These are phyloP conservation scores for Dionaea muscipula DNA, from an alignment of 179 eudicot genomes.

Conservation along the genomic window DNA sequence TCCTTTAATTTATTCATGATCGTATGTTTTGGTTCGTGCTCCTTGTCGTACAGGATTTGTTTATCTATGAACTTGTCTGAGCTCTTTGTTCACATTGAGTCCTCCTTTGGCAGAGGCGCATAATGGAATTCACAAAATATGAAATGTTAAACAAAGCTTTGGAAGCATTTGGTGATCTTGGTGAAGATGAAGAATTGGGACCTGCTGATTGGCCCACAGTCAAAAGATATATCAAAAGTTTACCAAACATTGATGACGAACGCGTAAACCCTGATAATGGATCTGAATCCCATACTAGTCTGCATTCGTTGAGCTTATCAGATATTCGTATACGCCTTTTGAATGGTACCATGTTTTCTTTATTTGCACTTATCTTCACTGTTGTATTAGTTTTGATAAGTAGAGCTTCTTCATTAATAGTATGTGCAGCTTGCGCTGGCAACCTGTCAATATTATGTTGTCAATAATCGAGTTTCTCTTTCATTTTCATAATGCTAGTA, in stretches of 20 bases:
- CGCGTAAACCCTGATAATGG: conserved; percentile 52
- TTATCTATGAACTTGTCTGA: background rate
- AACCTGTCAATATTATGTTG: no score
- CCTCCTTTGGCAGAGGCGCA: conserved; percentile 49
- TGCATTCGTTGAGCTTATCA: conserved; percentile 45
- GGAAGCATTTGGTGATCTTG: conserved; percentile 80
- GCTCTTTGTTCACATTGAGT: background rate
- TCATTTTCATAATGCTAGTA: no score
- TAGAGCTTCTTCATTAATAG: no score
- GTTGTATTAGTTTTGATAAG: background rate
- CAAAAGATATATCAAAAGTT: conserved; percentile 55
- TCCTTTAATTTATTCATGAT: no score
- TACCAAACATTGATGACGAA: conserved; percentile 58
- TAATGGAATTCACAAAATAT: conserved; percentile 68
- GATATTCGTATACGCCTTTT: conserved; percentile 77
- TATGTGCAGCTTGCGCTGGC: no score
- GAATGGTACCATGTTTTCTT: conserved; percentile 38
- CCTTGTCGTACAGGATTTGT: no score
- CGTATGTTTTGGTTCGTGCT: background rate
- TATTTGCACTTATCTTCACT: background rate
- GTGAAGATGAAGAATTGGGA: conserved; percentile 92
- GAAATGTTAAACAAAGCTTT: conserved; percentile 85
- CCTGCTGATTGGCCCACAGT: conserved; percentile 95
- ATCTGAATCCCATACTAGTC: conserved; percentile 29
- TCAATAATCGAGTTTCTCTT: no score